phyloP scores from a whole-genome alignment of 441 rosid species.

The Cnidoscolus chayamansa region DNA sequence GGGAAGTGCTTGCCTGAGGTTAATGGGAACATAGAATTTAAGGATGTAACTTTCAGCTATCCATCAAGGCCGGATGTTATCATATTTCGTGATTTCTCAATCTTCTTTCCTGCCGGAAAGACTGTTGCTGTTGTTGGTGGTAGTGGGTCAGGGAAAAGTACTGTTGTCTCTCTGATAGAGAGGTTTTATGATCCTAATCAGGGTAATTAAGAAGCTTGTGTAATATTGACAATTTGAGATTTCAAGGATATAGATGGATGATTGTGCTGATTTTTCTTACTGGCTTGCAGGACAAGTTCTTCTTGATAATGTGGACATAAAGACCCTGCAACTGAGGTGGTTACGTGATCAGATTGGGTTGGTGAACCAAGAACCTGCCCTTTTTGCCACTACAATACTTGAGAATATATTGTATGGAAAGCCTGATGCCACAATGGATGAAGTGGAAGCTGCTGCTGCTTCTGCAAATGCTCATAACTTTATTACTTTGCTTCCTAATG shows the following conservation, averaged over 20 bases:
- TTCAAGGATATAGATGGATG: background rate
- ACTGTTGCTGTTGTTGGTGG: constrained; percentile 98
- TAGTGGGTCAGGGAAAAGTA: constrained; percentile 97
- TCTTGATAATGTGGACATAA: constrained; percentile 82
- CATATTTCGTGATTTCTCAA: constrained; percentile 77
- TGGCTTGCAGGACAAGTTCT: constrained; percentile 74
- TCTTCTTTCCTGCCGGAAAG: constrained; percentile 91
- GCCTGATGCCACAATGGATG: constrained; percentile 80
- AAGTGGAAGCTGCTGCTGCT: constrained; percentile 87
- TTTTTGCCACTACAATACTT: constrained; percentile 88
- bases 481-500: constrained; percentile 86
- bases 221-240: constrained; percentile 5
- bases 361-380: constrained; percentile 97
- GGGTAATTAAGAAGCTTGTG: constrained; percentile 41
- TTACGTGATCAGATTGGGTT: constrained; percentile 85
- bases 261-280: constrained; percentile 18
- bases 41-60: constrained; percentile 86
- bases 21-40: constrained; percentile 88
- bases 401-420: constrained; percentile 90
- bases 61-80: constrained; percentile 96
- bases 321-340: constrained; percentile 82
- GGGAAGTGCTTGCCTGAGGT: constrained; percentile 74
- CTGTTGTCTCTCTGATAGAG: constrained; percentile 91
- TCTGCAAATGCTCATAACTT: constrained; percentile 96
- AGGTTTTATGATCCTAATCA: constrained; percentile 90